Conservation (phyloP, 306 rosid species). For the Calophaca sinica region DNA sequence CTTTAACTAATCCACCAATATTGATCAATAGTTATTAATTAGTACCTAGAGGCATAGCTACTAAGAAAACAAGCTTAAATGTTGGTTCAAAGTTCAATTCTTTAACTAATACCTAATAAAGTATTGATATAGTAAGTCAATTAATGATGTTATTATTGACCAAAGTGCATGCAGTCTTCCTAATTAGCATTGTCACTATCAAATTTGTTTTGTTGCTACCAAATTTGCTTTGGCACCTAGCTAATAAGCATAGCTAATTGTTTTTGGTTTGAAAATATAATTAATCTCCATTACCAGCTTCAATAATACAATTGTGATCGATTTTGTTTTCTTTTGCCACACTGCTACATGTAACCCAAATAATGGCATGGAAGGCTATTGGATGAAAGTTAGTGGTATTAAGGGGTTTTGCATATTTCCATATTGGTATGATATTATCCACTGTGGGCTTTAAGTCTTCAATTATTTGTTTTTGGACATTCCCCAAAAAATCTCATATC, state of each 20-base stretch:
- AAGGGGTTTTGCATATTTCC: too few relatives aligned
- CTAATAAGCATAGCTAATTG: constrained; percentile 3
- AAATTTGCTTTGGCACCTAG: constrained; percentile 28
- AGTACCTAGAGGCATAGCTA: constrained; percentile 14
- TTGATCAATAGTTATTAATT: constrained; percentile 3
- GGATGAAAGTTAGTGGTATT: too few relatives aligned
- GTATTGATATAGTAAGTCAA: constrained; percentile 46
- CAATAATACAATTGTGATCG: not conserved
- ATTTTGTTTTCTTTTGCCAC: not conserved
- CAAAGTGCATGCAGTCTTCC: constrained; percentile 41
- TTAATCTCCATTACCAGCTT: not conserved
- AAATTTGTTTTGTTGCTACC: constrained; percentile 29
- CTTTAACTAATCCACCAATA: constrained; percentile 26
- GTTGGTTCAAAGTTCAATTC: constrained; percentile 52
- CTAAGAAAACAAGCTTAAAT: not conserved
- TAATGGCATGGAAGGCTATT: constrained; percentile 7
- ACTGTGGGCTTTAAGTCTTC: too few relatives aligned
- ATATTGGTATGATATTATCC: too few relatives aligned
- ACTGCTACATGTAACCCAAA: not conserved
- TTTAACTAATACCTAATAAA: constrained; percentile 47
- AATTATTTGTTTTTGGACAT: too few relatives aligned
- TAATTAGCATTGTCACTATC: constrained; percentile 41
- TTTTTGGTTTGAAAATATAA: not conserved
- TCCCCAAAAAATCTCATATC: too few relatives aligned
- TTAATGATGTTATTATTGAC: not conserved